Evolutionary conservation across 2,329 filamentous ascomycete genomes (phyloP).

Genomic region (Exophiala sp.): DNA sequence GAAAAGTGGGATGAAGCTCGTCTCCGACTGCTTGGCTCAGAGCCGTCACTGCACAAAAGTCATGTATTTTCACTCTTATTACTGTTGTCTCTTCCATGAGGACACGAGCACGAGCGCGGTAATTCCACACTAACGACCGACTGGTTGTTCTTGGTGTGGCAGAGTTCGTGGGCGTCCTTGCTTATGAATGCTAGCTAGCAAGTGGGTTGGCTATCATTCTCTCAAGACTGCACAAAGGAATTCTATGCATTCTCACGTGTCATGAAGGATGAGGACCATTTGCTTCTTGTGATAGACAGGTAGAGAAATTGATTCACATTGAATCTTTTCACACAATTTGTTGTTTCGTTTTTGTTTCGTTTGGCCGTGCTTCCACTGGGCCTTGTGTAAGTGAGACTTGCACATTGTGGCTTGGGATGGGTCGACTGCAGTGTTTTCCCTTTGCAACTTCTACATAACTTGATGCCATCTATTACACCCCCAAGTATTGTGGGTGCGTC

Average conservation of each 20-base stretch:
- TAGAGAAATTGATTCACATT: slow-evolving; percentile 21
- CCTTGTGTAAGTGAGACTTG: too few species aligned
- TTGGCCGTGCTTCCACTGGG: too few species aligned
- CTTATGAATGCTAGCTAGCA: slow-evolving; percentile 22
- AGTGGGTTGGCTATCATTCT: slow-evolving; percentile 26
- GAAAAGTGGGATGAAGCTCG: slow-evolving; percentile 32
- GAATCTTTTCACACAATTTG: not conserved
- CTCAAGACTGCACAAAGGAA: slow-evolving; percentile 22
- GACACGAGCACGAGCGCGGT: slow-evolving; percentile 25
- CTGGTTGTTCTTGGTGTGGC: slow-evolving; percentile 17
- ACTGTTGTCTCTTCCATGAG: slow-evolving; percentile 13
- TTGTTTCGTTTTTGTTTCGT: not conserved
- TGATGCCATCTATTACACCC: too few species aligned
- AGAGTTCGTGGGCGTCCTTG: slow-evolving; percentile 23
- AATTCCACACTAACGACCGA: slow-evolving; percentile 18
- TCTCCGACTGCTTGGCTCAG: slow-evolving; percentile 31
- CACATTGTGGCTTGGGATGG: too few species aligned
- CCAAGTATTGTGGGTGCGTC: too few species aligned
- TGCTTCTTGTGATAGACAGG: slow-evolving; percentile 24
- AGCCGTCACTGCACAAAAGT: slow-evolving; percentile 21
- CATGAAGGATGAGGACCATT: slow-evolving; percentile 23
- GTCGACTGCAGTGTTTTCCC: too few species aligned
- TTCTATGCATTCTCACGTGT: slow-evolving; percentile 25
- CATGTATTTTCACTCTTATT: slow-evolving; percentile 21
- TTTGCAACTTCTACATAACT: too few species aligned